Conservation (phyloP, 495 filamentous ascomycete genomes). For the Hypomontagnella monticulosa region DNA sequence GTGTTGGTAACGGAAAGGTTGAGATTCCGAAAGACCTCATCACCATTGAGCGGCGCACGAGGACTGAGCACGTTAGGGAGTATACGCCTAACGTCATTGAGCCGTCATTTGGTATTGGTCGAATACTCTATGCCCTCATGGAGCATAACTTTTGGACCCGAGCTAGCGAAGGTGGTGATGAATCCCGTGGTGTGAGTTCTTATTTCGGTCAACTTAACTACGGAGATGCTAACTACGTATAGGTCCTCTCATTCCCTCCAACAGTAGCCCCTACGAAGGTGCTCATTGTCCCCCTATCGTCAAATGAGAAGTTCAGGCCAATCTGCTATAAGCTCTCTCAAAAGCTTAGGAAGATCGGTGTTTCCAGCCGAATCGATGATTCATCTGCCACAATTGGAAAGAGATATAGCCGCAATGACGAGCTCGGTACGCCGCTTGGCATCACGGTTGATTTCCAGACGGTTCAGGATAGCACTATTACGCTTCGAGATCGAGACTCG, state of each 20-base stretch:
- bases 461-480: conserved; percentile 73
- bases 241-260: conserved; percentile 80
- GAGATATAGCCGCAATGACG: conserved; percentile 76
- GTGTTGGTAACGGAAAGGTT: conserved; percentile 64
- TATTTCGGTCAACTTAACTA: background rate
- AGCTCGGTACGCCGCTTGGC: conserved; percentile 76
- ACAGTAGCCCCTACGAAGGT: conserved; percentile 79
- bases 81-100: conserved; percentile 77
- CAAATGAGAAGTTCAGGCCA: conserved; percentile 68
- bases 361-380: conserved; percentile 74
- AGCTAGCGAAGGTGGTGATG: conserved; percentile 70
- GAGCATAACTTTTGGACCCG: conserved; percentile 75
- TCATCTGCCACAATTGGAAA: conserved; percentile 77
- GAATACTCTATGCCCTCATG: conserved; percentile 71
- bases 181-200: conserved; percentile 70
- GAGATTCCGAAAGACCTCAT: conserved; percentile 66
- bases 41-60: conserved; percentile 64
- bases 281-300: conserved; percentile 76
- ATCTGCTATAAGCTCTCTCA: conserved; percentile 64
- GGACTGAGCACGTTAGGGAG: conserved; percentile 64
- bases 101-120: conserved; percentile 76
- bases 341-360: conserved; percentile 66
- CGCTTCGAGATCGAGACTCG: conserved; percentile 76
- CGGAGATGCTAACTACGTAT: conserved; percentile 31
- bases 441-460: conserved; percentile 81